These are phyloP conservation scores for Candida piceae DNA, from an alignment of 805 yeast species.

Conservation along the genomic window DNA sequence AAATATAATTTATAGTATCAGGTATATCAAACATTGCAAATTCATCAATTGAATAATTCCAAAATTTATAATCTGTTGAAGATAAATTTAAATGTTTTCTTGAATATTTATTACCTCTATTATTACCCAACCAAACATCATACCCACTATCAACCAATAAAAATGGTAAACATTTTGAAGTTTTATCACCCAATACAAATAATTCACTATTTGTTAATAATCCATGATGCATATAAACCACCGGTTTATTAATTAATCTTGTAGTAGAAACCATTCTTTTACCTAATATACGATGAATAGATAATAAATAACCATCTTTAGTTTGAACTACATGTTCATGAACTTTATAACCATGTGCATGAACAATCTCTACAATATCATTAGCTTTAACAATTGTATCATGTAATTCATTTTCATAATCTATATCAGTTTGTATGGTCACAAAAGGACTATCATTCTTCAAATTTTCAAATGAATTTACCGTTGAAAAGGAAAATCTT, in stretches of 20 bases:
- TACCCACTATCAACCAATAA: slow-evolving; percentile 72
- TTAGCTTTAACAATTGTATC: slow-evolving; percentile 19
- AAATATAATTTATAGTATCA: slow-evolving; percentile 67
- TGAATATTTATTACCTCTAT: slow-evolving; percentile 87
- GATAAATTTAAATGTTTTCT: slow-evolving; percentile 58
- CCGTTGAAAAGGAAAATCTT: not conserved
- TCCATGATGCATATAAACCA: slow-evolving; percentile 87
- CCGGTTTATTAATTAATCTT: slow-evolving; percentile 20
- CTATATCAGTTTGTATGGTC: not conserved
- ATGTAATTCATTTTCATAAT: slow-evolving; percentile 5
- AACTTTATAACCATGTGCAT: slow-evolving; percentile 52
- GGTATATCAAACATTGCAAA: slow-evolving; percentile 91
- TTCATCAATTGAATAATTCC: slow-evolving; percentile 91
- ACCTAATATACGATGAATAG: slow-evolving; percentile 59
- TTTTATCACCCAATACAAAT: slow-evolving; percentile 40
- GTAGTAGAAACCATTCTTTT: slow-evolving; percentile 7
- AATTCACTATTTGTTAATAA: slow-evolving; percentile 80
- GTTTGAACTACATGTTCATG: slow-evolving; percentile 80
- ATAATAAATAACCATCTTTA: slow-evolving; percentile 71
- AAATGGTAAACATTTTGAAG: slow-evolving; percentile 57
- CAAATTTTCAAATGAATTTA: not conserved
- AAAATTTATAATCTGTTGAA: slow-evolving; percentile 47
- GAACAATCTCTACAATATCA: slow-evolving; percentile 31
- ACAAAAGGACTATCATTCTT: not conserved
- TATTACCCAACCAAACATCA: slow-evolving; percentile 94